Evolutionary conservation across 371 early-diverging fungal genomes (phyloP).

Genomic region (Apophysomyces elegans): DNA sequence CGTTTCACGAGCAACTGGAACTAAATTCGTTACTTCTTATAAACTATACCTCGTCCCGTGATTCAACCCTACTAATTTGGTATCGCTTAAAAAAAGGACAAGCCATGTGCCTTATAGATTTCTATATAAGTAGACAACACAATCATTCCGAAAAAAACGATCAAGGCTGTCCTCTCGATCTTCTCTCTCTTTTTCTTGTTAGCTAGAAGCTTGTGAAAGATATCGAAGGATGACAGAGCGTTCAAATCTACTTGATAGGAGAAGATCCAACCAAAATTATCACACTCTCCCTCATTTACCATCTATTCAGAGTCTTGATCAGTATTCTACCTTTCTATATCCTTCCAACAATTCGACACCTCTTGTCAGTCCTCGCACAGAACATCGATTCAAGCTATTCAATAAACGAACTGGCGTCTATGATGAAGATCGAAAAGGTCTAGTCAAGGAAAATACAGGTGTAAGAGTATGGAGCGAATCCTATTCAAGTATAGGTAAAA

Average conservation of each 20-base stretch:
- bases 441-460: conserved; percentile 67
- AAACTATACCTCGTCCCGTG: background rate
- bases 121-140: background rate
- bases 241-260: conserved; percentile 32
- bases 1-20: background rate
- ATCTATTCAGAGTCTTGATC: background rate
- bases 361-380: conserved; percentile 5
- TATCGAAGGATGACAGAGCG: conserved; percentile 24
- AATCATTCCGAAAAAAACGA: background rate
- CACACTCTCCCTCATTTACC: conserved; percentile 19
- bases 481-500: conserved; percentile 80
- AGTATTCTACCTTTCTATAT: conserved; percentile 22
- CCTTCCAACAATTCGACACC: conserved; percentile 16
- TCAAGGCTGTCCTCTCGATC: background rate
- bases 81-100: conserved; percentile 1
- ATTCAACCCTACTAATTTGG: background rate
- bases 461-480: conserved; percentile 68
- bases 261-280: conserved; percentile 25
- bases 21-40: background rate
- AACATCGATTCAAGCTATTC: conserved; percentile 34
- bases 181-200: conserved; percentile 8
- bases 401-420: conserved; percentile 47
- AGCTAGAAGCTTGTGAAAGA: background rate
- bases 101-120: background rate
- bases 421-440: conserved; percentile 59